Percentiles rank a stretch among this genome's conserved stretches.
These are phyloP conservation scores for Canavalia gladiata DNA, from an alignment of 306 rosid genomes.

Conservation along the genomic window DNA sequence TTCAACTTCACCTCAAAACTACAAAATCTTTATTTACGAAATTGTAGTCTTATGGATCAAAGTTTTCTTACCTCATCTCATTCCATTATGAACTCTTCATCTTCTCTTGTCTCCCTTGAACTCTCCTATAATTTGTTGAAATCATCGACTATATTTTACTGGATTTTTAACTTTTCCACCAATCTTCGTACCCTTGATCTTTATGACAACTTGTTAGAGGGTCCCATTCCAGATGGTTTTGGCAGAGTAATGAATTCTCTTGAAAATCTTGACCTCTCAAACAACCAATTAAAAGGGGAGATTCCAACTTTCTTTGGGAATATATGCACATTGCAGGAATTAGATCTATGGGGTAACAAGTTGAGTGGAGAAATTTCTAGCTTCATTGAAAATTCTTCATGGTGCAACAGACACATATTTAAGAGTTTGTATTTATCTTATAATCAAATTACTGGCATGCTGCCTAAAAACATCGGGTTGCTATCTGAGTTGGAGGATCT, in stretches of 20 bases:
- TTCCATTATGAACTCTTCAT: background rate
- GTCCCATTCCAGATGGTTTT: background rate
- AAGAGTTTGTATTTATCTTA: background rate
- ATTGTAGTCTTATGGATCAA: background rate
- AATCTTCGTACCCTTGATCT: background rate
- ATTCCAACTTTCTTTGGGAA: constrained; percentile 11
- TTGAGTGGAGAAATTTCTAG: constrained; percentile 25
- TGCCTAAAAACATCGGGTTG: background rate
- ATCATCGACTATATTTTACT: background rate
- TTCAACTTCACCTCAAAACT: background rate
- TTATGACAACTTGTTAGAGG: background rate
- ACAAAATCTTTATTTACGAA: too few relatives aligned
- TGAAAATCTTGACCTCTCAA: background rate
- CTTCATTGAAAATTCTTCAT: constrained; percentile 7
- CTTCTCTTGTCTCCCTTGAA: background rate
- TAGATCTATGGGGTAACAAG: fast-evolving
- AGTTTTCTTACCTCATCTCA: background rate
- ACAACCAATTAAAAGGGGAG: background rate
- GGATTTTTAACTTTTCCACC: background rate
- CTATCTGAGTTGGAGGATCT: background rate
- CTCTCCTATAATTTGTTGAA: background rate
- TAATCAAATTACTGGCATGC: constrained; percentile 5
- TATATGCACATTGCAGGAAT: background rate
- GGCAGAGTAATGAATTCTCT: background rate
- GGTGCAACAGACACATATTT: constrained; percentile 6